These are phyloP conservation scores for Neolentinus lepideus DNA, from an alignment of 1,284 basidiomycete species.

Conservation along the genomic window DNA sequence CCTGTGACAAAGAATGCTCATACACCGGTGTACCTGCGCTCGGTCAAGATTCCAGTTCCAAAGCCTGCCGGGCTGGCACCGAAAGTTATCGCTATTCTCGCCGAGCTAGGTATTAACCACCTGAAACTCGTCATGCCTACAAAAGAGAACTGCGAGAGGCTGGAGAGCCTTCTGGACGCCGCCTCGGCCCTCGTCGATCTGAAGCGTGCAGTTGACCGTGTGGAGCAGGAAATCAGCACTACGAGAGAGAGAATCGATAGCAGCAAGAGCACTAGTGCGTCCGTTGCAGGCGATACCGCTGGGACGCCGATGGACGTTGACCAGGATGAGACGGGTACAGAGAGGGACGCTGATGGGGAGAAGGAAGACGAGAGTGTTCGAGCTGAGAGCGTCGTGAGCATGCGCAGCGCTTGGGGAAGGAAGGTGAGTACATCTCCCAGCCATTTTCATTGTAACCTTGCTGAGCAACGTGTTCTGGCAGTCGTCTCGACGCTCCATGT, in stretches of 20 bases:
- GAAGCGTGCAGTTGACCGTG: conserved; percentile 82
- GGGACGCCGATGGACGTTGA: conserved; percentile 23
- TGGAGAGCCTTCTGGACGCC: conserved; percentile 70
- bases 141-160: conserved; percentile 61
- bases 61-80: conserved; percentile 61
- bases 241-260: conserved; percentile 34
- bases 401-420: conserved; percentile 47
- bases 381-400: conserved; percentile 60
- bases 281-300: conserved; percentile 15
- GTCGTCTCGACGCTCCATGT: conserved; percentile 44
- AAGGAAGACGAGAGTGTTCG: conserved; percentile 37
- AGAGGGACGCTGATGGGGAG: conserved; percentile 19
- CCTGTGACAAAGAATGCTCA: conserved; percentile 68
- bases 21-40: conserved; percentile 72
- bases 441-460: background rate
- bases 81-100: conserved; percentile 67
- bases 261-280: conserved; percentile 18
- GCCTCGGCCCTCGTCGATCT: conserved; percentile 73
- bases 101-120: conserved; percentile 71
- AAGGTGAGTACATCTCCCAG: conserved; percentile 41
- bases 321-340: conserved; percentile 2
- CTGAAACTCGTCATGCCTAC: conserved; percentile 89
- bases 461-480: conserved; percentile 16
- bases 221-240: conserved; percentile 74
- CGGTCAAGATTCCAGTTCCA: conserved; percentile 73